A percentile compares a stretch with the other conserved stretches of the same genome.
Conservation (phyloP, 345 rosid species). For the Salix koriyanagi region DNA sequence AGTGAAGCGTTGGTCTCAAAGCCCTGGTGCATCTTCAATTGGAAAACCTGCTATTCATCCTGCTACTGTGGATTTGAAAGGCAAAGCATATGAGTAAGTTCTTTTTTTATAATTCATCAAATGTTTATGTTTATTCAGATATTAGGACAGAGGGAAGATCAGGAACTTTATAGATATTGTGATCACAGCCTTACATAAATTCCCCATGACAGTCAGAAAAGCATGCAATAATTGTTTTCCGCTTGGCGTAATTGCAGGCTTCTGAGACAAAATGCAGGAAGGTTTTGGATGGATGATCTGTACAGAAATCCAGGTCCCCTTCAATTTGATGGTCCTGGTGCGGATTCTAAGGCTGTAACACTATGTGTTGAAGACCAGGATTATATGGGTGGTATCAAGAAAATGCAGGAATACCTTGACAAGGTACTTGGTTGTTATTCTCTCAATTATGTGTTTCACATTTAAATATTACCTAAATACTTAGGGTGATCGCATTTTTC, state of each 20-base stretch:
- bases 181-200: background rate
- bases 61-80: constrained; percentile 88
- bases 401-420: constrained; percentile 81
- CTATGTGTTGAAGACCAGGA: constrained; percentile 96
- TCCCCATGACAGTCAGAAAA: background rate
- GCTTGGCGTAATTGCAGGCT: constrained; percentile 46
- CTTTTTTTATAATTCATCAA: background rate
- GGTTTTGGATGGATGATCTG: constrained; percentile 77
- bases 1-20: constrained; percentile 85
- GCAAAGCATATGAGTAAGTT: constrained; percentile 92
- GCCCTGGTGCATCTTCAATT: constrained; percentile 59
- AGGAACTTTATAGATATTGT: background rate
- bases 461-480: background rate
- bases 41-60: constrained; percentile 98
- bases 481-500: background rate
- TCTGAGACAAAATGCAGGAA: constrained; percentile 64
- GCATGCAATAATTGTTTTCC: background rate
- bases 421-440: constrained; percentile 41
- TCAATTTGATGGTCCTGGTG: constrained; percentile 95
- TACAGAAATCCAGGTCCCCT: constrained; percentile 99
- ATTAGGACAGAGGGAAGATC: background rate
- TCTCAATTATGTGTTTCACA: background rate
- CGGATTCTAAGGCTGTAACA: constrained; percentile 77
- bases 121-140: background rate
- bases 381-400: constrained; percentile 98